Percentiles rank a stretch among this genome's conserved stretches.
These are phyloP conservation scores for Botrytis galanthina DNA, from an alignment of 2,329 filamentous ascomycete species.

Conservation along the genomic window DNA sequence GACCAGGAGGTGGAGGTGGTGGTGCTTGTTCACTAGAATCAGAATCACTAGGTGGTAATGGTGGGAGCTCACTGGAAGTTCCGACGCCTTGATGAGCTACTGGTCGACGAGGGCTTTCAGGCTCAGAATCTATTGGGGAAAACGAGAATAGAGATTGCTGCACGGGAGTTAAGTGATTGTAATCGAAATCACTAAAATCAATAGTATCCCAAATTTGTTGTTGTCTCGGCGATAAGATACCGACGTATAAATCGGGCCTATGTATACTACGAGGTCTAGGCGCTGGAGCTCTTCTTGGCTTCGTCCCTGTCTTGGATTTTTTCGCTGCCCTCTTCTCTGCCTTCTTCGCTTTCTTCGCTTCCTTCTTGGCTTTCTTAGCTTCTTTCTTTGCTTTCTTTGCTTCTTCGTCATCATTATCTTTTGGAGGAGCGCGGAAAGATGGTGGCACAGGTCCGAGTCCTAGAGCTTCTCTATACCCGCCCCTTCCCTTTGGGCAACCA, in stretches of 20 bases:
- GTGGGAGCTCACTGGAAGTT: neutral
- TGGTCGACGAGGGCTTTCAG: neutral
- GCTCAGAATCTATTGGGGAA: neutral
- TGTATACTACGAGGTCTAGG: neutral
- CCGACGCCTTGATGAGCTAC: too few relatives aligned
- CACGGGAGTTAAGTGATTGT: neutral
- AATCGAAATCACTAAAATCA: slow-evolving; percentile 12
- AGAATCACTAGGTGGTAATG: neutral
- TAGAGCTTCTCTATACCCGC: neutral
- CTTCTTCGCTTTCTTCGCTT: neutral
- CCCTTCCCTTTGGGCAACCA: neutral
- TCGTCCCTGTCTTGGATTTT: neutral
- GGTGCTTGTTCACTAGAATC: neutral
- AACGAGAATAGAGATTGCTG: slow-evolving; percentile 17
- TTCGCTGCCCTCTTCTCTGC: neutral
- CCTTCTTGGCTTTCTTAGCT: neutral
- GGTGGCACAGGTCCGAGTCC: neutral
- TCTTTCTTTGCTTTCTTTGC: neutral
- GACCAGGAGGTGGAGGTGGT: neutral
- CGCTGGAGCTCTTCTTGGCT: neutral
- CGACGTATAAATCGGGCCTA: slow-evolving; percentile 11
- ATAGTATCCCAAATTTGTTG: slow-evolving; percentile 11
- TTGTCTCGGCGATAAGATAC: neutral
- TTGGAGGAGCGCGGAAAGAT: neutral
- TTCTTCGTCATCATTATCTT: neutral